Conservation (phyloP, 805 yeast genomes). For the Nakazawaea laoshanensis region DNA sequence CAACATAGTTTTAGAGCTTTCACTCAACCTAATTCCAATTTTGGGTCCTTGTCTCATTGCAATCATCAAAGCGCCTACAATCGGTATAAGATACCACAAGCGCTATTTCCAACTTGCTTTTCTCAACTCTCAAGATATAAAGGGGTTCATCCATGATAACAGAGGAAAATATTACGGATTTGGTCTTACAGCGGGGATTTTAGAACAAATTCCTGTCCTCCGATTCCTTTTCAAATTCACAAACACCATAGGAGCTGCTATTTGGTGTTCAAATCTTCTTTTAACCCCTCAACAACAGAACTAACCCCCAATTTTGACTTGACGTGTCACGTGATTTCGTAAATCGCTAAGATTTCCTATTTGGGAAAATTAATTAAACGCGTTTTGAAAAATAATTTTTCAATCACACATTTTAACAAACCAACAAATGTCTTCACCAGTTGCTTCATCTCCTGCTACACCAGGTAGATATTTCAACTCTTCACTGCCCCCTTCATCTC, state of each 20-base stretch:
- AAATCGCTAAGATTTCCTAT: too few species aligned
- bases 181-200: slow-evolving; percentile 40
- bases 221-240: slow-evolving; percentile 49
- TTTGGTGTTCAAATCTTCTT: slow-evolving; percentile 30
- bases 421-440: slow-evolving; percentile 11
- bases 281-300: too few species aligned
- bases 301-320: too few species aligned
- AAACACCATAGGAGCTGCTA: slow-evolving; percentile 52
- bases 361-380: slow-evolving; percentile 9
- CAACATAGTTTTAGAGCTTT: slow-evolving; percentile 25
- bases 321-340: too few species aligned
- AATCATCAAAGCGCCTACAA: slow-evolving; percentile 42
- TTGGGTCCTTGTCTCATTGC: slow-evolving; percentile 50
- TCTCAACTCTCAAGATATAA: not conserved
- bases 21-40: slow-evolving; percentile 43
- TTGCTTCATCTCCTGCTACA: slow-evolving; percentile 22
- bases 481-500: slow-evolving; percentile 16
- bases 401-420: too few species aligned
- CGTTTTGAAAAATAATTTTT: slow-evolving; percentile 7
- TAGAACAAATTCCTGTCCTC: slow-evolving; percentile 48
- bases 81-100: slow-evolving; percentile 42
- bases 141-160: slow-evolving; percentile 3
- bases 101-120: slow-evolving; percentile 48
- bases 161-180: slow-evolving; percentile 20
- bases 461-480: slow-evolving; percentile 46